A percentile compares a stretch with the other conserved stretches of the same genome.
Evolutionary conservation across 1,284 basidiomycete species (phyloP).

Genomic region (Trichosporon ovoides): DNA sequence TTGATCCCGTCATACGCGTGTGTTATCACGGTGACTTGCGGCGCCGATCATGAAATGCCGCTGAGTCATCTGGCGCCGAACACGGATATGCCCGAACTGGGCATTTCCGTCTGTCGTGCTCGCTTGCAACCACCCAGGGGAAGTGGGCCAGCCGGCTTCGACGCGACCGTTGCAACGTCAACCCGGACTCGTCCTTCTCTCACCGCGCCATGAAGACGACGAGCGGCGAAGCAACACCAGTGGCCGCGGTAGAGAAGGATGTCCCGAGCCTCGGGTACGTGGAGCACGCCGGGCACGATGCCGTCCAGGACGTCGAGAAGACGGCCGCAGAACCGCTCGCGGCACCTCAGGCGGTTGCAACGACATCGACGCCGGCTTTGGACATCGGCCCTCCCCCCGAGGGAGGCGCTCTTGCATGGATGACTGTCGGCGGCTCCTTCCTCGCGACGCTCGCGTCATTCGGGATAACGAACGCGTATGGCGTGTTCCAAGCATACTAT

Average conservation of each 20-base stretch:
- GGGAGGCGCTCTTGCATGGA: conserved; percentile 9
- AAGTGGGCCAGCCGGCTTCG: no score
- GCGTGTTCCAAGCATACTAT: conserved; percentile 32
- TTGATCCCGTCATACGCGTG: no score
- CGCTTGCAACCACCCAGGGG: no score
- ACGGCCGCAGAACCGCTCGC: not conserved
- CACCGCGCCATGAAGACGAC: not conserved
- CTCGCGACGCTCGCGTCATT: conserved; percentile 3
- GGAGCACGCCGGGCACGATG: not conserved
- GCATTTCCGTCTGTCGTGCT: no score
- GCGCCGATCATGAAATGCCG: no score
- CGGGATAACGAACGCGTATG: conserved; percentile 25
- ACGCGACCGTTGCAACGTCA: not conserved
- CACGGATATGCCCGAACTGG: no score
- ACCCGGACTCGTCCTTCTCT: not conserved
- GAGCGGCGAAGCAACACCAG: not conserved
- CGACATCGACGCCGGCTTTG: not conserved
- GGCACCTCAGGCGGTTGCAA: not conserved
- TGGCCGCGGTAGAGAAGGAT: not conserved
- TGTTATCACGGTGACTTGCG: no score
- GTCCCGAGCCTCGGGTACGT: not conserved
- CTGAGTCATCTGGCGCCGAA: no score
- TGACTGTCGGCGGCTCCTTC: conserved; percentile 10
- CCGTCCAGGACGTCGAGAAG: not conserved
- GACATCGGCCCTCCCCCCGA: conserved; percentile 6